phyloP scores from a whole-genome alignment of 2,329 filamentous ascomycete species.

The Drechmeria coniospora region DNA sequence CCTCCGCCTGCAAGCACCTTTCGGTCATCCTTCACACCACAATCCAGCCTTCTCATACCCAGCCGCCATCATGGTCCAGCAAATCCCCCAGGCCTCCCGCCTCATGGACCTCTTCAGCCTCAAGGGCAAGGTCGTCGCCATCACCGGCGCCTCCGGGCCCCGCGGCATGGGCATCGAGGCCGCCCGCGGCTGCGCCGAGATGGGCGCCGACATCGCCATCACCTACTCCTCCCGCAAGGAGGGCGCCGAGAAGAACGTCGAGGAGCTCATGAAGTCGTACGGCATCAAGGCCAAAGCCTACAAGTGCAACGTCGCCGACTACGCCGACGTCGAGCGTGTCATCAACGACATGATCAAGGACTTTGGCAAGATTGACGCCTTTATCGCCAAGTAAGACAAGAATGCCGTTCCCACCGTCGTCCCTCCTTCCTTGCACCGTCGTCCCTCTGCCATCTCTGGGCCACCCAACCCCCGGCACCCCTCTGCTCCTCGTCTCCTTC shows the following conservation, averaged over 20 bases:
- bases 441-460: too few species aligned
- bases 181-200: conserved; percentile 53
- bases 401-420: conserved; percentile 14
- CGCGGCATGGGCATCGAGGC: conserved; percentile 57
- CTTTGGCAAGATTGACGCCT: conserved; percentile 59
- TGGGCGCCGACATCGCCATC: conserved; percentile 54
- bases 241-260: conserved; percentile 50
- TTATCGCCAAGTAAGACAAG: conserved; percentile 54
- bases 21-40: too few species aligned
- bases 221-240: conserved; percentile 59
- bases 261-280: conserved; percentile 48
- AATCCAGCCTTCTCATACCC: too few species aligned
- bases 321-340: conserved; percentile 33
- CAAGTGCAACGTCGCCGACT: conserved; percentile 42
- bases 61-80: conserved; percentile 32
- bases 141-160: conserved; percentile 54
- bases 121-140: conserved; percentile 56
- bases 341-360: conserved; percentile 52
- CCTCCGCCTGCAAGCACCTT: too few species aligned
- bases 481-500: too few species aligned
- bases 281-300: conserved; percentile 51
- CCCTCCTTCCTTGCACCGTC: conserved; percentile 20
- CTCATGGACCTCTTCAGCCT: conserved; percentile 56
- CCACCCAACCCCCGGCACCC: too few species aligned
- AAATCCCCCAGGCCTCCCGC: conserved; percentile 38